phyloP scores from a whole-genome alignment of 2,329 filamentous ascomycete genomes.

The Diaporthe sp. region DNA sequence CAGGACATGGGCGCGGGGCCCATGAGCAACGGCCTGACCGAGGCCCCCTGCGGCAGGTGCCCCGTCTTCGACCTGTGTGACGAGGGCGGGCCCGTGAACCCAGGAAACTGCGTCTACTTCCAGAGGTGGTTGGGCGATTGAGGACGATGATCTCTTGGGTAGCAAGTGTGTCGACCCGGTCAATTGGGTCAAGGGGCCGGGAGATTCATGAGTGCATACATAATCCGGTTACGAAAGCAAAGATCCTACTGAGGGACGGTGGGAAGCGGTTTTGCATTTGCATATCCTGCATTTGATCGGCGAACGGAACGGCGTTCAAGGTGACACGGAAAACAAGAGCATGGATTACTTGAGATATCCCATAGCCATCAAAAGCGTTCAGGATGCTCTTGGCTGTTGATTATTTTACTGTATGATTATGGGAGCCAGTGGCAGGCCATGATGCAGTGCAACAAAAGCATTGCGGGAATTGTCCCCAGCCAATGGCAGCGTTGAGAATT shows the following conservation, averaged over 20 bases:
- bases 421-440: too few species aligned
- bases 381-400: conserved; percentile 12
- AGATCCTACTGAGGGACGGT: neutral
- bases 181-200: neutral
- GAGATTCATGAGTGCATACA: neutral
- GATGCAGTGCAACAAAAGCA: too few species aligned
- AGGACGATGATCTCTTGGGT: conserved; percentile 29
- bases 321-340: conserved; percentile 2
- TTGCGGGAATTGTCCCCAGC: neutral
- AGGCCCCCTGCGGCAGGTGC: conserved; percentile 90
- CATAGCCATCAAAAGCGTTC: neutral
- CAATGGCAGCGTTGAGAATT: neutral
- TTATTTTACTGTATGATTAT: neutral
- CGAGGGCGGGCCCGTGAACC: conserved; percentile 90
- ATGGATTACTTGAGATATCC: conserved; percentile 28
- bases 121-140: conserved; percentile 79
- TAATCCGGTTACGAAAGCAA: neutral
- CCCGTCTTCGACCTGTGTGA: conserved; percentile 94
- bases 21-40: conserved; percentile 80
- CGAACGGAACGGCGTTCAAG: conserved; percentile 33
- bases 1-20: conserved; percentile 52
- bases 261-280: conserved; percentile 14
- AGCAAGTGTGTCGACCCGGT: neutral
- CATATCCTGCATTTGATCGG: conserved; percentile 7
- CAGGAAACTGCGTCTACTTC: conserved; percentile 93